Evolutionary conservation across 306 rosid genomes (phyloP), one percentile per base, ranked within the genome.

Genomic region (Prunus salicina): DNA sequence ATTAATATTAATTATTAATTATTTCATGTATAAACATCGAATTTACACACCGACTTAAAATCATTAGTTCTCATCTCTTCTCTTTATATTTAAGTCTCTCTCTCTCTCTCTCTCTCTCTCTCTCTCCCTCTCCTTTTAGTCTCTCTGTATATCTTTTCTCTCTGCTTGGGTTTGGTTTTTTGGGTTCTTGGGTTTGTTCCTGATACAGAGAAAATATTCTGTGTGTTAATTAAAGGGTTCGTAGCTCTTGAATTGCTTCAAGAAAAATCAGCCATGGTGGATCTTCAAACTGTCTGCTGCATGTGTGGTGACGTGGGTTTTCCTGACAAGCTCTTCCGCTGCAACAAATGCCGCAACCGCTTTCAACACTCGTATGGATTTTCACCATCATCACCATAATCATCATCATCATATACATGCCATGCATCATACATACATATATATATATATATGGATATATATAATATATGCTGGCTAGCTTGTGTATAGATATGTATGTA

Each of bases 251-350:
- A 34, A 73, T 73, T 30, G 57, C 27, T 60, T 73, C 28, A 61
- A 61, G 20, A 61, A 41, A 32, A 2, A 10, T 12, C 52, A 16
- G 47, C 28, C 47, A 92, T 93, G 98, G 96, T 87, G 84, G 98
- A 93, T 89, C 84, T 50, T 62, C 85, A 86, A 78, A 88, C 88
- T 2, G 96, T 94, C 11, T 94, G 98, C 80, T 91, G 96, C 97
- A 86, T 94, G 96, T 94, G 98, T 43, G 98, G 98, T 38, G 98
- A 94, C 67, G 85, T 94, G 78, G 98, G 98, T 69, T 94, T 94
- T 82, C 83, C 89, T 2, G 94, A 94, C 85, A 94, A 94, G 79
- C 93, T 94, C 67, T 94, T 94, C 86, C 98, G 96, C 83, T 94
- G 98, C 87, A 86, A 83, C 91, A 86, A 86, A 71, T 94, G 98